phyloP scores from a whole-genome alignment of 306 rosid species.

The Lagenaria siceraria region DNA sequence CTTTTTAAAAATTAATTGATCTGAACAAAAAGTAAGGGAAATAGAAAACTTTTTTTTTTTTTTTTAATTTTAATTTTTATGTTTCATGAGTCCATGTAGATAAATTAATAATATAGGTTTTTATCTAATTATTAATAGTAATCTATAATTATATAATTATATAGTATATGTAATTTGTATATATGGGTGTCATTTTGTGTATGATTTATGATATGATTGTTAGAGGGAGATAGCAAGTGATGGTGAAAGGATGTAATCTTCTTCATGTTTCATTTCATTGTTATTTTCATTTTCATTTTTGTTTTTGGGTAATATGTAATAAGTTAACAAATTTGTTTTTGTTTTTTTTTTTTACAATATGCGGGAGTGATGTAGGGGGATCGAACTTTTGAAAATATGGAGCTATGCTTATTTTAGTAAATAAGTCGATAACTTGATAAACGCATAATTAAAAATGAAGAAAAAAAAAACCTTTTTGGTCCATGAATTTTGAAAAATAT shows the following conservation, averaged over 20 bases:
- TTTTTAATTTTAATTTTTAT: neutral
- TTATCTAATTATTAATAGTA: neutral
- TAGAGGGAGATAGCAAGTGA: neutral
- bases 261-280: neutral
- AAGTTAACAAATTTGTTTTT: too few species aligned
- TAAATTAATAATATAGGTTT: neutral
- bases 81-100: neutral
- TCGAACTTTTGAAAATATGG: too few species aligned
- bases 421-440: too few species aligned
- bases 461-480: too few species aligned
- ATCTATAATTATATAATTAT: neutral
- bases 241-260: neutral
- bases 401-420: too few species aligned
- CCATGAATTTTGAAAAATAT: too few species aligned
- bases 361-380: too few species aligned
- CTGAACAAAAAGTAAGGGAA: neutral
- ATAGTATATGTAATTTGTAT: neutral
- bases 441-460: too few species aligned
- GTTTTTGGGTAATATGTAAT: too few species aligned
- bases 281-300: too few species aligned
- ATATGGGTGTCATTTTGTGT: neutral
- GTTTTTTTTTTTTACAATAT: too few species aligned
- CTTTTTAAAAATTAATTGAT: neutral
- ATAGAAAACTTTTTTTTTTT: neutral
- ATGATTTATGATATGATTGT: neutral